Conservation (phyloP, 2,329 filamentous ascomycete species). For the Emergomyces pasteurianus region DNA sequence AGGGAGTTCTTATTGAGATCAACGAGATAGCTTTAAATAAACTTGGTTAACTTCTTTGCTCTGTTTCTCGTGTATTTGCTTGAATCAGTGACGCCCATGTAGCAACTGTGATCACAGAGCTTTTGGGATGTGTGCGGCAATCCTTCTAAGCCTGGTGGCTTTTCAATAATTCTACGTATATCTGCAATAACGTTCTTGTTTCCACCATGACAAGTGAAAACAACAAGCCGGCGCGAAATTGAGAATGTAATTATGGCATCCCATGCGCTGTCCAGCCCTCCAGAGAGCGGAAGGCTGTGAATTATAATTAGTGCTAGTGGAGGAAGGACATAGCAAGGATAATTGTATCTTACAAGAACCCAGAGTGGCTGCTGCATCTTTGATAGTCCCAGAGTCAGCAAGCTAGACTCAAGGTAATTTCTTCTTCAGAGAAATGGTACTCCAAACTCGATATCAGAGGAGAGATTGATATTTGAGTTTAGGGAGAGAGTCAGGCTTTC, state of each 20-base stretch:
- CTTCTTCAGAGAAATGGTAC: slow-evolving; percentile 17
- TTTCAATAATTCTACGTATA: slow-evolving; percentile 26
- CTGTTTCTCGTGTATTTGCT: slow-evolving; percentile 54
- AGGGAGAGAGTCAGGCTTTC: slow-evolving; percentile 12
- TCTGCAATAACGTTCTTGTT: slow-evolving; percentile 18
- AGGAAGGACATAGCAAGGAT: not conserved
- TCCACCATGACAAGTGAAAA: slow-evolving; percentile 15
- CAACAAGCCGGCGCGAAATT: slow-evolving; percentile 22
- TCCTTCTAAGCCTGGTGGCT: slow-evolving; percentile 18
- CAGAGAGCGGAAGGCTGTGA: slow-evolving; percentile 22
- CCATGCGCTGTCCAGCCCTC: slow-evolving; percentile 23
- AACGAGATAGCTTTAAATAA: slow-evolving; percentile 58
- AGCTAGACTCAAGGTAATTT: slow-evolving; percentile 15
- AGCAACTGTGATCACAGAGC: slow-evolving; percentile 47
- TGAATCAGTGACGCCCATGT: slow-evolving; percentile 57
- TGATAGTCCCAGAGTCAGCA: slow-evolving; percentile 24
- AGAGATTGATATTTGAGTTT: slow-evolving; percentile 9
- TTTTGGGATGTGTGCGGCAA: slow-evolving; percentile 46
- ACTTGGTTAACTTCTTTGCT: slow-evolving; percentile 45
- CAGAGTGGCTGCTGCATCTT: slow-evolving; percentile 11
- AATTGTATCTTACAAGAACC: not conserved
- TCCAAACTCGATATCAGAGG: slow-evolving; percentile 10
- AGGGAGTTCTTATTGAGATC: slow-evolving; percentile 61
- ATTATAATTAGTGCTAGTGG: slow-evolving; percentile 17
- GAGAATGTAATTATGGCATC: slow-evolving; percentile 22